Evolutionary conservation across 441 rosid species (phyloP).

Genomic region (Metrosideros polymorpha): DNA sequence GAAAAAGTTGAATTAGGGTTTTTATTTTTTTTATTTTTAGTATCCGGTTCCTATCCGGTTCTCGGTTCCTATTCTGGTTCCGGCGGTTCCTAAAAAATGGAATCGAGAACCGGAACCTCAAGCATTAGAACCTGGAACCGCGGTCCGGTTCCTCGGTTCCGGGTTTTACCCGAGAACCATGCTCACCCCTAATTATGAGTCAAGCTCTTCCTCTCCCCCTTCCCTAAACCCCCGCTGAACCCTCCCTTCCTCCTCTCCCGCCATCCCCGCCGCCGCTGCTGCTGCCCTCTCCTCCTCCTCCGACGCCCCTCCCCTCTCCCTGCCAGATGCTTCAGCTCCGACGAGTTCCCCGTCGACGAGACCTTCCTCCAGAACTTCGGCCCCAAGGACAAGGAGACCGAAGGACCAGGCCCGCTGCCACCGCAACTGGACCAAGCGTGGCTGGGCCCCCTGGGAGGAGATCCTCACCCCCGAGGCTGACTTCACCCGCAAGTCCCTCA

Average conservation of each 20-base stretch:
- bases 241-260: not conserved
- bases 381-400: constrained; percentile 65
- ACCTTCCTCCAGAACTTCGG: constrained; percentile 56
- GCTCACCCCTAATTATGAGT: too few species aligned
- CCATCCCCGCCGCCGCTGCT: not conserved
- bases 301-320: not conserved
- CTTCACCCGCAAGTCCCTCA: constrained; percentile 80
- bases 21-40: too few species aligned
- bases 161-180: too few species aligned
- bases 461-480: constrained; percentile 79
- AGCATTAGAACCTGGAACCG: too few species aligned
- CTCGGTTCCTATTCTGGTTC: too few species aligned
- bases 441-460: constrained; percentile 99
- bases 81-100: too few species aligned
- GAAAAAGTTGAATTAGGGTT: too few species aligned
- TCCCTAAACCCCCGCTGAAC: constrained; percentile 19
- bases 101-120: too few species aligned
- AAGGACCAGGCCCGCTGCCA: constrained; percentile 84
- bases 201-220: constrained; percentile 11
- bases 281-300: not conserved
- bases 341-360: constrained; percentile 92
- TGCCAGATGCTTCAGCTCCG: constrained; percentile 49
- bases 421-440: constrained; percentile 79
- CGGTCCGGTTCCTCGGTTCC: too few species aligned
- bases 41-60: too few species aligned